Base-by-base conservation (phyloP, 2,329 filamentous ascomycete species). In the Aspergillus viridinutans region DNA sequence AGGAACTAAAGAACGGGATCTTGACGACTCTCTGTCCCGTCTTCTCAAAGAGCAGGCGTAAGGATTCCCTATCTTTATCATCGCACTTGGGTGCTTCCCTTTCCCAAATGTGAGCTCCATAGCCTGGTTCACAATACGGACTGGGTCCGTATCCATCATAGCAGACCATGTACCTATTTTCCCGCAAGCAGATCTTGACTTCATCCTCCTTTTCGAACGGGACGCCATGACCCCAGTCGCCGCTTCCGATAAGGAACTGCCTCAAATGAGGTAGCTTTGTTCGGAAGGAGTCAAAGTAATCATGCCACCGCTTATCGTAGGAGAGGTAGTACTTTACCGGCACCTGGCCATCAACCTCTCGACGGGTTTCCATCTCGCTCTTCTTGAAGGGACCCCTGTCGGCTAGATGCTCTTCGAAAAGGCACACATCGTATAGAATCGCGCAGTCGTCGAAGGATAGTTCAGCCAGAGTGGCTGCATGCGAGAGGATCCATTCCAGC, bases 381-480 rank as follows among this genome's bases (percentile, higher is more conserved):
- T 43, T 58, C 26, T 66, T 17, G 35, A 78, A 76, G 1, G 71
- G 69, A 52, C 78, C 81, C 50, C 76, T 66, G 32, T 38, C 14
- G 43, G 79, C 76, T 0, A 81, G 65, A 43, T 43, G 40, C 17
- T 43, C 40, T 9, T 9, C 21, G 2, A 1, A 4, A 12, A 43
- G n/a, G 17, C 40, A 43, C n/a, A 62, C 55, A 32, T 59, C 57
- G 32, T 40, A 59, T 23, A 68, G 43, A 23, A 79, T 76, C 0
- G 72, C 67, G 53, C 78, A 81, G 53, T 77, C 67, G 45, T 80
- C 77, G 0, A 82, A 66, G 12, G 76, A 72, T 0, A 82, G 62
- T 43, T 76, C 70, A 14, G 73, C 59, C 0, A 82, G 66, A 0
- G 76, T 78, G 0, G 57, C 12, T 4, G 63, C 68, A 3, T 81